Percentiles rank a stretch among this genome's conserved stretches.
Evolutionary conservation across 257 asterid genomes (phyloP).

Genomic region (Craterostigma plantagineum): DNA sequence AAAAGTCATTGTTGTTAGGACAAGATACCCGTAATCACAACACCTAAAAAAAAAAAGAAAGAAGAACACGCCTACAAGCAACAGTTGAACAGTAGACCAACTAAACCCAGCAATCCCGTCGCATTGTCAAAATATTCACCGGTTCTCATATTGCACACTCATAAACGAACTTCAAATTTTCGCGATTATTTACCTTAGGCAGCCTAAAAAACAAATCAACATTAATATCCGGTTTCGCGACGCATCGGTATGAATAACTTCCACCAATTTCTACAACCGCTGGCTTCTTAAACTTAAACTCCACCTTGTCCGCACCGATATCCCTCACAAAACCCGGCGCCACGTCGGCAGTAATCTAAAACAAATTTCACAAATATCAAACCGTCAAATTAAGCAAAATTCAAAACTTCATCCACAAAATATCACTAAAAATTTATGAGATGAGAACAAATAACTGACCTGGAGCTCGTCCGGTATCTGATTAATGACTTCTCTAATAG

Average conservation of each 20-base stretch:
- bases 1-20: too few relatives aligned
- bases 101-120: too few relatives aligned
- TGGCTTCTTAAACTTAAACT: conserved; percentile 67
- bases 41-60: too few relatives aligned
- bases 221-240: conserved; percentile 52
- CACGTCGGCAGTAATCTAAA: conserved; percentile 52
- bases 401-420: not conserved
- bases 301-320: conserved; percentile 76
- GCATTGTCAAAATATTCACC: too few relatives aligned
- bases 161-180: too few relatives aligned
- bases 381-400: conserved; percentile 2
- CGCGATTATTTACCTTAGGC: too few relatives aligned
- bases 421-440: not conserved
- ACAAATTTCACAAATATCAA: conserved; percentile 9
- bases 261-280: conserved; percentile 57
- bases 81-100: too few relatives aligned
- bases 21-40: too few relatives aligned
- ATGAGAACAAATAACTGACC: conserved; percentile 20
- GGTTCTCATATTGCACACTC: too few relatives aligned
- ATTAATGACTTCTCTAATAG: conserved; percentile 36
- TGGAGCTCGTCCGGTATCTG: conserved; percentile 39
- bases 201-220: conserved; percentile 60
- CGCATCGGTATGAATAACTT: conserved; percentile 55
- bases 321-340: conserved; percentile 75
- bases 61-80: too few relatives aligned